phyloP scores from a whole-genome alignment of 495 filamentous ascomycete genomes.

The Monascus purpureus region DNA sequence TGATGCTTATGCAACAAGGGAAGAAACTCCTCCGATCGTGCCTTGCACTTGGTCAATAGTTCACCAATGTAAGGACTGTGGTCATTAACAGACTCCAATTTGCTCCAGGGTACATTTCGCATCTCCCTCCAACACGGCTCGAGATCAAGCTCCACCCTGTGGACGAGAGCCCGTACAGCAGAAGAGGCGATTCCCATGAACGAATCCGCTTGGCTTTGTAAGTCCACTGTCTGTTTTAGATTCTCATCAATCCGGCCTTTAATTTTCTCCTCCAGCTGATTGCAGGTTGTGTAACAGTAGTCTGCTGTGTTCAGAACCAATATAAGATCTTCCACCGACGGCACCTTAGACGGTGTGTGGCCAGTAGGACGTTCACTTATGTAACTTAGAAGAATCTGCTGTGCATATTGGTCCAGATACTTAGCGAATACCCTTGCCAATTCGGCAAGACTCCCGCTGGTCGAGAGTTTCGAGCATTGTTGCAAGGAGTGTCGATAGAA shows the following conservation, averaged over 20 bases:
- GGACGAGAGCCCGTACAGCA: constrained; percentile 69
- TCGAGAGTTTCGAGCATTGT: constrained; percentile 93
- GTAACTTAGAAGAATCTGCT: constrained; percentile 75
- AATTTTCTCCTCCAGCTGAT: constrained; percentile 87
- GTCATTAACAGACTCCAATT: constrained; percentile 87
- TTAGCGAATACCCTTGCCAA: constrained; percentile 75
- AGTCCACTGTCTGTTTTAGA: constrained; percentile 59
- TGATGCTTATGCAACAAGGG: constrained; percentile 76
- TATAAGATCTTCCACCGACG: constrained; percentile 62
- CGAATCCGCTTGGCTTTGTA: constrained; percentile 83
- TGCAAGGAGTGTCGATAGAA: constrained; percentile 85
- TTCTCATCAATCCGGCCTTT: constrained; percentile 74
- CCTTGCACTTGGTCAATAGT: constrained; percentile 57
- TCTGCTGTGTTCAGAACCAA: constrained; percentile 92
- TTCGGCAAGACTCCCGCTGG: constrained; percentile 72
- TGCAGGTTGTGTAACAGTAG: constrained; percentile 89
- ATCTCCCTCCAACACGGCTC: constrained; percentile 92
- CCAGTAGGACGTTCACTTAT: constrained; percentile 45
- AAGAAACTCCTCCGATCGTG: constrained; percentile 56
- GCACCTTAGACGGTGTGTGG: constrained; percentile 34
- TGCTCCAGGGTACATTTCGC: constrained; percentile 91
- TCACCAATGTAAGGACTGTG: constrained; percentile 86
- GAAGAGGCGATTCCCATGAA: constrained; percentile 93
- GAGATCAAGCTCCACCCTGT: constrained; percentile 64
- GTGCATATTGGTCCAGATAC: constrained; percentile 89